Conservation (phyloP, 441 rosid species). For the Caryocar brasiliense region DNA sequence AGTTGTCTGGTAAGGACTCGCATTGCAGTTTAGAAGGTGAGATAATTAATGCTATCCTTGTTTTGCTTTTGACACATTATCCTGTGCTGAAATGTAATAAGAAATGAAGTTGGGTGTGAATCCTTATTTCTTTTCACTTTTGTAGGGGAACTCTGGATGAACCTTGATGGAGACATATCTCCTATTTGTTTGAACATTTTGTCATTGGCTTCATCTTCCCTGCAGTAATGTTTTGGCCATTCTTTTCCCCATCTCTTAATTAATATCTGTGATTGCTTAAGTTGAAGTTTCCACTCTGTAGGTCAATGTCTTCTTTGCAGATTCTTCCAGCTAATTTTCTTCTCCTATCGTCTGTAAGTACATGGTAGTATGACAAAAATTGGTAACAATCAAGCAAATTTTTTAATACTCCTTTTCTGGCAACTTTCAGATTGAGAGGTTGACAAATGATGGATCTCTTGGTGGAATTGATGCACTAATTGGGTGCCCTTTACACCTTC, state of each 20-base stretch:
- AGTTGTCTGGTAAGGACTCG: conserved; percentile 25
- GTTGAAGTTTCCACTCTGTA: conserved; percentile 26
- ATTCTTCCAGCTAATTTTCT: conserved; percentile 68
- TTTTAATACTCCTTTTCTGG: background rate
- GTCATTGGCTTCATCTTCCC: conserved; percentile 54
- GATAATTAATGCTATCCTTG: conserved; percentile 1
- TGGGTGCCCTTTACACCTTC: conserved; percentile 85
- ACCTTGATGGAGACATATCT: conserved; percentile 80
- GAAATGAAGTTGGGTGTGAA: background rate
- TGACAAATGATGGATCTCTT: conserved; percentile 76
- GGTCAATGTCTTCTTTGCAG: conserved; percentile 49
- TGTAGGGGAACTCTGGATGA: conserved; percentile 89
- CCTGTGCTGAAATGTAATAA: conserved; percentile 5
- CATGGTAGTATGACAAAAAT: conserved; percentile 15
- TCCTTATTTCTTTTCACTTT: conserved; percentile 16
- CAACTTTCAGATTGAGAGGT: conserved; percentile 52
- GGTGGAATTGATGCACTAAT: conserved; percentile 84
- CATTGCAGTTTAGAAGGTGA: conserved; percentile 68
- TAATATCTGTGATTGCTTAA: conserved; percentile 13
- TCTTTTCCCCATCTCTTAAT: conserved; percentile 7
- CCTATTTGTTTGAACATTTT: conserved; percentile 78
- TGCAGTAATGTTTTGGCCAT: conserved; percentile 33
- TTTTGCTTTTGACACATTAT: conserved; percentile 11
- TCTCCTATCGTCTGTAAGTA: conserved; percentile 65
- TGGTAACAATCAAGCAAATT: conserved; percentile 7